phyloP scores from a whole-genome alignment of 441 rosid species.

The Mallotus japonicus region DNA sequence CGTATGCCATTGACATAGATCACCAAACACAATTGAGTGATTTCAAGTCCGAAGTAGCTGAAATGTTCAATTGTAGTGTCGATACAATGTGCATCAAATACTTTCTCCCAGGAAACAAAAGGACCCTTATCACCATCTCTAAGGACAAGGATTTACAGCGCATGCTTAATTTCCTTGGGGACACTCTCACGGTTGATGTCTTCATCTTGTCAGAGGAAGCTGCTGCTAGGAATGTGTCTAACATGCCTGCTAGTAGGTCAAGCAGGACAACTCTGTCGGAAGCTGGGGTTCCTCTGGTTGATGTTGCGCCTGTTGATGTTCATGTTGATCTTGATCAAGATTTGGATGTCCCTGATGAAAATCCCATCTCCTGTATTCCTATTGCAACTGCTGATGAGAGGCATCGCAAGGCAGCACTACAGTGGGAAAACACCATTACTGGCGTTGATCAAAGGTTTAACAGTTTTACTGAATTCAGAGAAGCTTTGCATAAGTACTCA shows the following conservation, averaged over 20 bases:
- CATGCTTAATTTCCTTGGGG: conserved; percentile 64
- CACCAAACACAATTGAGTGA: conserved; percentile 44
- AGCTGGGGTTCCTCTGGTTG: conserved; percentile 40
- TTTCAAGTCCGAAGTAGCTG: conserved; percentile 69
- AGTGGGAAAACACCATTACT: conserved; percentile 81
- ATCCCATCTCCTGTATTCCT: conserved; percentile 37
- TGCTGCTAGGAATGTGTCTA: conserved; percentile 46
- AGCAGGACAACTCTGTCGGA: conserved; percentile 67
- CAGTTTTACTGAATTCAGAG: conserved; percentile 71
- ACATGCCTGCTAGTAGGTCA: conserved; percentile 76
- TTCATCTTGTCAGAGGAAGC: conserved; percentile 62
- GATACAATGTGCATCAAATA: conserved; percentile 38
- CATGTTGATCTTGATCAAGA: conserved; percentile 36
- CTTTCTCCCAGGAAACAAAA: conserved; percentile 45
- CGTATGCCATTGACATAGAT: conserved; percentile 73
- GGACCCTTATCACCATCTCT: conserved; percentile 71
- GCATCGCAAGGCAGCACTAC: conserved; percentile 51
- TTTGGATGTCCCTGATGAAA: conserved; percentile 38
- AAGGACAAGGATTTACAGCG: conserved; percentile 82
- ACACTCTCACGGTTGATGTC: conserved; percentile 57
- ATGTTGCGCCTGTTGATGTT: conserved; percentile 38
- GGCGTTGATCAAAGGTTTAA: conserved; percentile 83
- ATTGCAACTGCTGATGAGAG: conserved; percentile 36
- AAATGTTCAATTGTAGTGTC: conserved; percentile 46
- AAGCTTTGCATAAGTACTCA: conserved; percentile 80